Evolutionary conservation across 202 grass and related monocot species (phyloP), one percentile per base, ranked within the genome.

Genomic region (Elaeis oleifera): DNA sequence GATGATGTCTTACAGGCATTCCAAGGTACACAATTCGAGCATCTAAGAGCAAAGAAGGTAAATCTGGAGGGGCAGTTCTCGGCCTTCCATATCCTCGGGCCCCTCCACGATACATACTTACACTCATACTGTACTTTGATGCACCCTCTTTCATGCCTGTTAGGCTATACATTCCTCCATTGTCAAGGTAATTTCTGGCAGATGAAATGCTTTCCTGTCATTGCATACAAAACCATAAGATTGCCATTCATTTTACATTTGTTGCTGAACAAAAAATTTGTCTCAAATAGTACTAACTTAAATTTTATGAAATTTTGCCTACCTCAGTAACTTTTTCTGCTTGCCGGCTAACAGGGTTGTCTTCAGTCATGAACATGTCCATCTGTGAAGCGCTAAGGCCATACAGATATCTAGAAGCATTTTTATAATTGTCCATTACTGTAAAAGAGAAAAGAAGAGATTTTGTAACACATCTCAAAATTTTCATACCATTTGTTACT

Each of bases 341-440:
- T 60, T 80, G 78, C 27, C 72, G 72, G 32, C 65, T 77, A 28
- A 87, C 74, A 51, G 81, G 83, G 55, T 72, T 90, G 2, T 90
- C 81, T 3, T 90, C 80, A 53, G 72, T 77, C 71, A 74, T 83
- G 66, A 88, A 96, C 84, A 96, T 90, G 76, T 83, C 75, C 49
- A 90, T 84, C 68, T 96, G 86, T 19, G 84, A 74, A 55, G 62
- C 15, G 53, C 63, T 72, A 70, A 85, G 85, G 7, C 90, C 87
- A 58, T 90, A 96, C 16, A 96, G 69, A 65, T 73, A 80, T 28
- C 83, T 72, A 11, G 90, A 78, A 23, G 73, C 71, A 63, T 80
- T 85, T 58, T 82, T 88, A 71, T 88, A 96, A 72, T 90, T 88
- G 65, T 90, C 83, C 76, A 73, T 96, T 50, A 88, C 91, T 96